A percentile compares a stretch with the other conserved stretches of the same genome.
Conservation (phyloP, 2,329 filamentous ascomycete genomes). For the Colletotrichum melonis region DNA sequence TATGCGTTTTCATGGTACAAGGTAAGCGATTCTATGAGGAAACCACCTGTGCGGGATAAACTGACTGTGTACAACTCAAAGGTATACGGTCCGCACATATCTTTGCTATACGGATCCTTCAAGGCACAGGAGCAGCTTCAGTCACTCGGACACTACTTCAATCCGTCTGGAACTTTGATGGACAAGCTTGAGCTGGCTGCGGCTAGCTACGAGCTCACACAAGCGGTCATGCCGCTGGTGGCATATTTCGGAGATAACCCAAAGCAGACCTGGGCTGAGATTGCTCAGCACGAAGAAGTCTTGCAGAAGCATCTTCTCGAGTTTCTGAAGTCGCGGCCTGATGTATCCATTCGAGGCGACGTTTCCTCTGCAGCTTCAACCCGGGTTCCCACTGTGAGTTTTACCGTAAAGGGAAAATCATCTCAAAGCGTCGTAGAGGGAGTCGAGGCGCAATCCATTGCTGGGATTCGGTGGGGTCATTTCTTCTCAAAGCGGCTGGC, state of each 20-base stretch:
- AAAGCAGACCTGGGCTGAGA: not conserved
- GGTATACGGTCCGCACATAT: constrained; percentile 80
- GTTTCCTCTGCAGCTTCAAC: not conserved
- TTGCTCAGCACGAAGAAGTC: not conserved
- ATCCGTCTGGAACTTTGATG: constrained; percentile 66
- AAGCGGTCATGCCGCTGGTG: constrained; percentile 59
- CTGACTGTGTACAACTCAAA: not conserved
- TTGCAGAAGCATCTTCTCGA: not conserved
- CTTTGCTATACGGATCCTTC: constrained; percentile 74
- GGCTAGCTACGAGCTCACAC: constrained; percentile 76
- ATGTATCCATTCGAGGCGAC: not conserved
- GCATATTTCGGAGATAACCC: constrained; percentile 42
- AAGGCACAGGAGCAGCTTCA: constrained; percentile 65
- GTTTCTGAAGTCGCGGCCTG: not conserved
- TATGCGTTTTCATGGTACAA: constrained; percentile 87
- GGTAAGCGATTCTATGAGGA: constrained; percentile 28
- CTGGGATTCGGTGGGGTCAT: constrained; percentile 73
- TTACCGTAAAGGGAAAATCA: not conserved
- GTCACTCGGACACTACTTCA: constrained; percentile 75
- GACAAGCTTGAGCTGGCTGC: constrained; percentile 76
- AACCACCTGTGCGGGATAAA: not conserved
- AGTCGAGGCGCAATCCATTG: constrained; percentile 67
- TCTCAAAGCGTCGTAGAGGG: constrained; percentile 50
- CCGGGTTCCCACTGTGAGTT: not conserved
- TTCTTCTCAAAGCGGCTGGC: constrained; percentile 76